Evolutionary conservation across 306 rosid species (phyloP).

Genomic region (Cicer cuneatum): DNA sequence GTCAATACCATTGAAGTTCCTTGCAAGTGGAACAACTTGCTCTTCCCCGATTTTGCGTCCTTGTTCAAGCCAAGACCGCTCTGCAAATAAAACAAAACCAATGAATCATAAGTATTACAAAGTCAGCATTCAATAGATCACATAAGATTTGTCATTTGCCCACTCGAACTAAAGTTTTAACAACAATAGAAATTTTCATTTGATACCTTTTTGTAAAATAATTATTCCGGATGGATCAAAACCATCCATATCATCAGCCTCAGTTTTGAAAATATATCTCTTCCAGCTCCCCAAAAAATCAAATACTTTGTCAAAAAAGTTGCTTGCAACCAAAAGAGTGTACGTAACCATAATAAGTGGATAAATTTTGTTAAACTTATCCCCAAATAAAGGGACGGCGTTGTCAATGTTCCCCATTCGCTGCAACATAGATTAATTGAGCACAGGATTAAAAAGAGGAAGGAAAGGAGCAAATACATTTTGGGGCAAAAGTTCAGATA

Average conservation of each 20-base stretch:
- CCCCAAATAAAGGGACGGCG: constrained; percentile 87
- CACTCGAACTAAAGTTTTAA: constrained; percentile 29
- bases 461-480: constrained; percentile 2
- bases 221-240: constrained; percentile 93
- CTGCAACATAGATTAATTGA: constrained; percentile 59
- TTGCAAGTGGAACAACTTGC: constrained; percentile 88
- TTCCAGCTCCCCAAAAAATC: constrained; percentile 92
- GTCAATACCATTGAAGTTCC: constrained; percentile 74
- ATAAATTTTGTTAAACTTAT: constrained; percentile 79
- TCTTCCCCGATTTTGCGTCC: constrained; percentile 78
- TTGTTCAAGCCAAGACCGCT: constrained; percentile 93
- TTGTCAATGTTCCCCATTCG: constrained; percentile 88
- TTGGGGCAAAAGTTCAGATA: constrained; percentile 22
- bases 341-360: constrained; percentile 98
- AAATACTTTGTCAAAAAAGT: constrained; percentile 80
- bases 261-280: constrained; percentile 81
- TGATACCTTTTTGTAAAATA: constrained; percentile 81
- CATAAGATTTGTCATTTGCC: constrained; percentile 5
- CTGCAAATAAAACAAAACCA: constrained; percentile 50
- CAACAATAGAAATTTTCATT: constrained; percentile 10
- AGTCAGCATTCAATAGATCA: constrained; percentile 18
- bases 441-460: constrained; percentile 38
- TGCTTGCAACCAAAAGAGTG: constrained; percentile 89
- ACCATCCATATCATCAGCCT: constrained; percentile 91
- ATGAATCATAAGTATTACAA: constrained; percentile 17